phyloP scores from a whole-genome alignment of 1,284 basidiomycete genomes.

The Ganoderma boninense region DNA sequence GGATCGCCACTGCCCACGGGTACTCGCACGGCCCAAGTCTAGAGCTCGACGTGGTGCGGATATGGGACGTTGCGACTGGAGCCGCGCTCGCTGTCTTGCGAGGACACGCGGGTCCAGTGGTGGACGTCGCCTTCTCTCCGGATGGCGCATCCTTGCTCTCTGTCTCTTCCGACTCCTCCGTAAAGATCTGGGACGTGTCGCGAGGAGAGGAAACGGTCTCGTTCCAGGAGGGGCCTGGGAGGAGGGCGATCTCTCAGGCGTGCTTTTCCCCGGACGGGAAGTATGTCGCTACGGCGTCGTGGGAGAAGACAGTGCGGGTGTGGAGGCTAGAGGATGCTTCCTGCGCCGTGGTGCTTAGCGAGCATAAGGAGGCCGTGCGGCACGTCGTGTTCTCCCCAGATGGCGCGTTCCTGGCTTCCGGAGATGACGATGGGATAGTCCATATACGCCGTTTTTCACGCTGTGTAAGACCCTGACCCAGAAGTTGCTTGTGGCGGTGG shows the following conservation, averaged over 20 bases:
- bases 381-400: constrained; percentile 5
- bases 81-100: background rate
- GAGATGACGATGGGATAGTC: background rate
- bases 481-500: too few relatives aligned
- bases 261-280: background rate
- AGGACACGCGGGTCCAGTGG: background rate
- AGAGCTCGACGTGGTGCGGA: background rate
- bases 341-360: background rate
- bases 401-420: background rate
- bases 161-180: background rate
- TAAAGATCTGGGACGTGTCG: background rate
- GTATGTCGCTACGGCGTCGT: background rate
- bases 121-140: background rate
- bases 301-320: background rate
- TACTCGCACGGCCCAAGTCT: background rate
- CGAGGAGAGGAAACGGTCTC: background rate
- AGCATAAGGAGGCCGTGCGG: background rate
- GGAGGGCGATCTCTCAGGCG: background rate
- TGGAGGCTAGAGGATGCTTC: background rate
- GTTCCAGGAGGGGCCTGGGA: background rate
- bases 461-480: too few relatives aligned
- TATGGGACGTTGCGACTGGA: background rate
- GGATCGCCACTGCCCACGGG: background rate
- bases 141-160: background rate
- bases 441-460: background rate